phyloP scores from a whole-genome alignment of 352 stramenopile genomes.

The Discostella stelligera region DNA sequence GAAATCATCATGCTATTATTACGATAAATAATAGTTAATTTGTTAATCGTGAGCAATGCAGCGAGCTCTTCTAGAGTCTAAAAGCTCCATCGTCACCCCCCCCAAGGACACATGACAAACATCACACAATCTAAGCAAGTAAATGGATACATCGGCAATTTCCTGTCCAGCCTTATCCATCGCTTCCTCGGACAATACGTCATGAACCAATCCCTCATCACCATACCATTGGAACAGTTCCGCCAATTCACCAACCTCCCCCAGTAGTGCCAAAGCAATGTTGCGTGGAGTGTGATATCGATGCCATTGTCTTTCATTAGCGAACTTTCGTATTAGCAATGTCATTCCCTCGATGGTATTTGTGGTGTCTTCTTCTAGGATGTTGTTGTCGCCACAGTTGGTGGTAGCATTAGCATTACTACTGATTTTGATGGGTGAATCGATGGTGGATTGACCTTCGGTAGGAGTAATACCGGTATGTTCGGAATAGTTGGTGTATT shows the following conservation, averaged over 20 bases:
- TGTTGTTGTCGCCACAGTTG: conserved; percentile 2
- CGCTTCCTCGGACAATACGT: conserved; percentile 84
- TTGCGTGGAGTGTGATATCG: conserved; percentile 89
- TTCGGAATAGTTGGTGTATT: conserved; percentile 77
- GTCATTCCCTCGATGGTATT: conserved; percentile 40
- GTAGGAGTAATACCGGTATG: conserved; percentile 71
- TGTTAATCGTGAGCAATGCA: background rate
- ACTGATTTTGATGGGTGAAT: conserved; percentile 24
- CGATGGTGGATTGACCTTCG: conserved; percentile 64
- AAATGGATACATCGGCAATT: conserved; percentile 96
- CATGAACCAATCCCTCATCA: conserved; percentile 67
- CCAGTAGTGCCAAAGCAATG: conserved; percentile 90
- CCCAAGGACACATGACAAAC: conserved; percentile 53
- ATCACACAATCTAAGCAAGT: conserved; percentile 90
- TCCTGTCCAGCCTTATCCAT: conserved; percentile 92
- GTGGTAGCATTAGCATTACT: background rate
- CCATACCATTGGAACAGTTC: conserved; percentile 95
- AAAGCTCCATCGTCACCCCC: conserved; percentile 19
- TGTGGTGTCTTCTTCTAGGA: conserved; percentile 20
- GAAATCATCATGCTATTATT: no score
- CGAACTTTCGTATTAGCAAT: conserved; percentile 71
- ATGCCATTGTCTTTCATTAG: conserved; percentile 79
- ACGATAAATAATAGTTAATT: background rate
- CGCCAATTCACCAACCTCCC: conserved; percentile 93
- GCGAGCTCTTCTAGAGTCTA: conserved; percentile 1